Percentiles rank a stretch among this genome's conserved stretches.
These are phyloP conservation scores for Ceratocystis harringtonii DNA, from an alignment of 2,329 filamentous ascomycete species.

Conservation along the genomic window DNA sequence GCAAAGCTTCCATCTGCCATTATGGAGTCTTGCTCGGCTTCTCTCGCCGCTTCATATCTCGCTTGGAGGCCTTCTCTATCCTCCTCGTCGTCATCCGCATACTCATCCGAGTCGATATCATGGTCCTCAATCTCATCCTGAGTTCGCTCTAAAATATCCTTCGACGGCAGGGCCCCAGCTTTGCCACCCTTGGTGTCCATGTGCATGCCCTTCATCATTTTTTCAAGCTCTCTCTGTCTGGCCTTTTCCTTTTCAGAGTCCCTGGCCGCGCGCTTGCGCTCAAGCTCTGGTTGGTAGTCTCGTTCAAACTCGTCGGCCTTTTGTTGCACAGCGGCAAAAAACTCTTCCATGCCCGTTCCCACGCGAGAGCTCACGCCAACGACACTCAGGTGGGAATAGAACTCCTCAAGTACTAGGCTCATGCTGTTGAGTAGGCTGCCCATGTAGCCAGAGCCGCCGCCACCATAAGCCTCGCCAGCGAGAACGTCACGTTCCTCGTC, in stretches of 20 bases:
- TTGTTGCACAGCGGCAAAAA: slow-evolving; percentile 75
- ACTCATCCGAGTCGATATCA: slow-evolving; percentile 44
- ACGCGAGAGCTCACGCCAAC: slow-evolving; percentile 90
- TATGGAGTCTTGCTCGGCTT: slow-evolving; percentile 38
- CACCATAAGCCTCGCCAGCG: slow-evolving; percentile 54
- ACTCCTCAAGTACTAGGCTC: slow-evolving; percentile 94
- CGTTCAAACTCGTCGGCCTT: slow-evolving; percentile 79
- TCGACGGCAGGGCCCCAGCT: slow-evolving; percentile 18
- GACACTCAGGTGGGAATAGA: slow-evolving; percentile 85
- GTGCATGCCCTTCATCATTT: slow-evolving; percentile 87
- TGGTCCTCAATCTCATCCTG: slow-evolving; percentile 37
- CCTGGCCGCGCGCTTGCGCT: slow-evolving; percentile 58
- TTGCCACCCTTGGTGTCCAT: slow-evolving; percentile 25
- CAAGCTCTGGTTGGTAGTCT: slow-evolving; percentile 86
- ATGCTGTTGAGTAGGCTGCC: slow-evolving; percentile 89
- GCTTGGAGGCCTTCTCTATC: slow-evolving; percentile 53
- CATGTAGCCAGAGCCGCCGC: slow-evolving; percentile 86
- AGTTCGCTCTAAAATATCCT: slow-evolving; percentile 30
- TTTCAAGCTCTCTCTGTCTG: slow-evolving; percentile 69
- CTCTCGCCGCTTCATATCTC: slow-evolving; percentile 63
- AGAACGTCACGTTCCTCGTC: slow-evolving; percentile 70
- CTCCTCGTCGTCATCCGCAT: slow-evolving; percentile 43
- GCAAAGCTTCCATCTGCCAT: slow-evolving; percentile 46
- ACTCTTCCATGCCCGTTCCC: slow-evolving; percentile 79
- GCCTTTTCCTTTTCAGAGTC: slow-evolving; percentile 57